phyloP scores from a whole-genome alignment of 2,329 filamentous ascomycete genomes.

The Davidsoniella neocaledoniae region DNA sequence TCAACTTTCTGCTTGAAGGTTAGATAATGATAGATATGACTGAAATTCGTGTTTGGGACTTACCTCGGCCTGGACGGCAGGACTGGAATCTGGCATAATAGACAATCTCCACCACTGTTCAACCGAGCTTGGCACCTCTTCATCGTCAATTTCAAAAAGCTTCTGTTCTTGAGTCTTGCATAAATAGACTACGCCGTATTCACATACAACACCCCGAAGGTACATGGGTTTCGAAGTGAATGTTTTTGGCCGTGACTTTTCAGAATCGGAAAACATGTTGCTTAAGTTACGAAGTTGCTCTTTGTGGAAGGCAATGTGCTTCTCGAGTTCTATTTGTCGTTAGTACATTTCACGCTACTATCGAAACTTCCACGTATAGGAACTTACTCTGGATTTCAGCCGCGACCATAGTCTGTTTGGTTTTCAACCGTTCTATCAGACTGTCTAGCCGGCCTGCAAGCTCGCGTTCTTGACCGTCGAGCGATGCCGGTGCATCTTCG shows the following conservation, averaged over 20 bases:
- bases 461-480: conserved; percentile 20
- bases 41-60: conserved; percentile 9
- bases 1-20: conserved; percentile 27
- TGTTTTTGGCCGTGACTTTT: conserved; percentile 22
- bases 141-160: conserved; percentile 26
- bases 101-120: conserved; percentile 43
- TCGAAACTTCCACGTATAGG: too few relatives aligned
- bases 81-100: conserved; percentile 23
- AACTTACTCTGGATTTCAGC: conserved; percentile 5
- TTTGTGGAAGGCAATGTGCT: conserved; percentile 4
- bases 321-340: conserved; percentile 4
- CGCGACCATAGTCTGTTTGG: neutral
- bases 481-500: conserved; percentile 22
- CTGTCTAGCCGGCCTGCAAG: conserved; percentile 17
- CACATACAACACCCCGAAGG: conserved; percentile 34
- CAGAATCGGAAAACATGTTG: conserved; percentile 23
- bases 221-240: conserved; percentile 30
- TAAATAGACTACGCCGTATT: conserved; percentile 31
- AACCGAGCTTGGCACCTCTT: conserved; percentile 13
- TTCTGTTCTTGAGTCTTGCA: conserved; percentile 27
- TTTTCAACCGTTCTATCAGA: conserved; percentile 19
- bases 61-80: conserved; percentile 34
- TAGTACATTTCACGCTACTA: neutral
- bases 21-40: neutral
- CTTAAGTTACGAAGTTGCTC: conserved; percentile 24